Conservation (phyloP, 1,284 basidiomycete species). For the Trichosporon sp. region DNA sequence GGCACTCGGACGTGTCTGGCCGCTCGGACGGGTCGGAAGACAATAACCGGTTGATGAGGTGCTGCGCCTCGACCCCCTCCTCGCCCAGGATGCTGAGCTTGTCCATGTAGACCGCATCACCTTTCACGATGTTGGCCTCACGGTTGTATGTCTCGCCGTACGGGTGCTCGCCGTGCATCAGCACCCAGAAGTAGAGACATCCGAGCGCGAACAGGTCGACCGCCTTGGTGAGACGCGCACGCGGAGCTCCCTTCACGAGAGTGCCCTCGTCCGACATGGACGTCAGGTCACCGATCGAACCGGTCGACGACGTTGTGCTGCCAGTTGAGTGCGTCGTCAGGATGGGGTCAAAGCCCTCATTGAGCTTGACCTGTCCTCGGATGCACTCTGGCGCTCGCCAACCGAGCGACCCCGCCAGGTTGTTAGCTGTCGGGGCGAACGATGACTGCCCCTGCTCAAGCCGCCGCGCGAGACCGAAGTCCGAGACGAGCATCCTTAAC, state of each 20-base stretch:
- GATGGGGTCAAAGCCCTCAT: conserved; percentile 69
- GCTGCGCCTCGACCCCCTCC: conserved; percentile 80
- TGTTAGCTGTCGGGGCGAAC: conserved; percentile 76
- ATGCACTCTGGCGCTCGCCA: conserved; percentile 95
- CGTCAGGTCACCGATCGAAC: conserved; percentile 32
- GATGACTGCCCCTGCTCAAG: conserved; percentile 90
- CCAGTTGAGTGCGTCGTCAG: conserved; percentile 58
- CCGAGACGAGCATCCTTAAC: conserved; percentile 88
- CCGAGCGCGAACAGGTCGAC: conserved; percentile 93
- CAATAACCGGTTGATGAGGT: conserved; percentile 76
- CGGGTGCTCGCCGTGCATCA: conserved; percentile 85
- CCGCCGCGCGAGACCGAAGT: conserved; percentile 91
- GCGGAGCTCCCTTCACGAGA: conserved; percentile 25
- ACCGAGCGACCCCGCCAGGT: conserved; percentile 80
- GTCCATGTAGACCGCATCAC: conserved; percentile 67
- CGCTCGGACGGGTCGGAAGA: conserved; percentile 70
- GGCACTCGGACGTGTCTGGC: conserved; percentile 83
- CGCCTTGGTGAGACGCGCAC: conserved; percentile 74
- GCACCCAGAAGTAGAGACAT: conserved; percentile 87
- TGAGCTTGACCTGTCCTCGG: conserved; percentile 83
- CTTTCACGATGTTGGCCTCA: conserved; percentile 87
- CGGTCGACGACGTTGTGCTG: conserved; percentile 39
- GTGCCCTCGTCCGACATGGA: conserved; percentile 29
- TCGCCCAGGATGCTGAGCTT: conserved; percentile 80
- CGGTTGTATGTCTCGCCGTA: conserved; percentile 88